Evolutionary conservation across 352 stramenopile genomes (phyloP).

Genomic region (Phytophthora idaei): DNA sequence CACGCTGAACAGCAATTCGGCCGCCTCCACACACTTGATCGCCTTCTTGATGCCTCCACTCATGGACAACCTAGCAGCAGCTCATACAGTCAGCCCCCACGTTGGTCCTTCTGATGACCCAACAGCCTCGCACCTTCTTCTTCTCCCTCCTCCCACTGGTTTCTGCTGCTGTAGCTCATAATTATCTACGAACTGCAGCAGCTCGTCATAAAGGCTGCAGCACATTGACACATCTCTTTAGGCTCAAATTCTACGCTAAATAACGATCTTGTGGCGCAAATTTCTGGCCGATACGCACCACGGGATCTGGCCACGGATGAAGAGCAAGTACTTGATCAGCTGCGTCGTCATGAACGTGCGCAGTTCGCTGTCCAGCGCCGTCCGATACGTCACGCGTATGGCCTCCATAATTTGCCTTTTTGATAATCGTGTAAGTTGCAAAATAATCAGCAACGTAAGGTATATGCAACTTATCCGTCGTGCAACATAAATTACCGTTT

Average conservation of each 20-base stretch:
- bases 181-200: conserved; percentile 37
- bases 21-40: conserved; percentile 46
- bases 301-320: conserved; percentile 68
- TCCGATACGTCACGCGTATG: conserved; percentile 46
- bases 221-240: conserved; percentile 10
- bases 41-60: conserved; percentile 53
- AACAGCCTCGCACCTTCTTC: conserved; percentile 12
- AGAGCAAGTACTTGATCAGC: conserved; percentile 65
- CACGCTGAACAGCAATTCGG: conserved; percentile 36
- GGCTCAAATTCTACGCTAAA: conserved; percentile 1
- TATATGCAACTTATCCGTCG: not conserved
- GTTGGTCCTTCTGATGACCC: not conserved
- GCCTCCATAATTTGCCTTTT: conserved; percentile 3
- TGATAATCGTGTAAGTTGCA: not conserved
- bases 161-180: conserved; percentile 25
- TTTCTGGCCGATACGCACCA: conserved; percentile 39
- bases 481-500: not conserved
- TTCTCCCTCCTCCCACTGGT: not conserved
- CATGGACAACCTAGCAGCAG: conserved; percentile 30
- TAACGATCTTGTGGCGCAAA: not conserved
- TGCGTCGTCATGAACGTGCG: conserved; percentile 42
- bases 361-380: conserved; percentile 49
- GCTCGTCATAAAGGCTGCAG: conserved; percentile 61
- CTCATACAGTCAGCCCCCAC: conserved; percentile 4
- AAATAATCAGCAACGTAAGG: not conserved